Base-by-base conservation (phyloP, 805 yeast genomes). In the Diddensiella caesifluorescens region DNA sequence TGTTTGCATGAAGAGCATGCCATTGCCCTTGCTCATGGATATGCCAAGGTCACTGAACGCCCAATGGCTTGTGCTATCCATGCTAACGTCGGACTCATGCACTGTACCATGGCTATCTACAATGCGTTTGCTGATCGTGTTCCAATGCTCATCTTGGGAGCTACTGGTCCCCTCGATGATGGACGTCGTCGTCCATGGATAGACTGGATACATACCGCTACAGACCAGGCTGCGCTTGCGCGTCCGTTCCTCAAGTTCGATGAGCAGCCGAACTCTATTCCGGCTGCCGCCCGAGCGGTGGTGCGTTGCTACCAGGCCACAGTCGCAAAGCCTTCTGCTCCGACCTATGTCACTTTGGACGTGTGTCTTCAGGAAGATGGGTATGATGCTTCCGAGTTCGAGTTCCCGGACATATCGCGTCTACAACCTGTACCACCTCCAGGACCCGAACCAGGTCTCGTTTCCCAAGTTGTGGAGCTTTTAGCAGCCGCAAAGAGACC, bases 101-200 rank as follows among this genome's bases (percentile, higher is more conserved):
- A 32, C 13, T 32, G 36, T 13, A 32, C 36, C 9, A 32, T 32
- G 36, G 36, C 36, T 32, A 32, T 32, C 19, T 32, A 32, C 36
- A 32, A 32, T 32, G 36, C 36, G n/a, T 32, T 32, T 19, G 23
- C 21, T 32, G 36, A 32, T 32, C 36, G 36, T 22, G 36, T 32
- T 7, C 36, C 36, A 7, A 32, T 32, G 36, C 36, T 32, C 22
- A 32, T 32, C 15, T 16, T 32, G 22, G 36, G 36, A 10, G 36
- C 36, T 32, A 32, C 36, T 6, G 36, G 36, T 16, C 36, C 36
- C 7, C 19, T 32, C 10, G 36, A 32, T 13, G 36, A 32, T 16
- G 36, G 36, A 7, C 36, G 36, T 9, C 36, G 36, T 7, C 21
- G 36, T 5, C 36, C 36, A 7, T 32, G 36, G 36, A 32, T 32